phyloP scores from a whole-genome alignment of 2,329 filamentous ascomycete species.

The Podosphaera xanthii region DNA sequence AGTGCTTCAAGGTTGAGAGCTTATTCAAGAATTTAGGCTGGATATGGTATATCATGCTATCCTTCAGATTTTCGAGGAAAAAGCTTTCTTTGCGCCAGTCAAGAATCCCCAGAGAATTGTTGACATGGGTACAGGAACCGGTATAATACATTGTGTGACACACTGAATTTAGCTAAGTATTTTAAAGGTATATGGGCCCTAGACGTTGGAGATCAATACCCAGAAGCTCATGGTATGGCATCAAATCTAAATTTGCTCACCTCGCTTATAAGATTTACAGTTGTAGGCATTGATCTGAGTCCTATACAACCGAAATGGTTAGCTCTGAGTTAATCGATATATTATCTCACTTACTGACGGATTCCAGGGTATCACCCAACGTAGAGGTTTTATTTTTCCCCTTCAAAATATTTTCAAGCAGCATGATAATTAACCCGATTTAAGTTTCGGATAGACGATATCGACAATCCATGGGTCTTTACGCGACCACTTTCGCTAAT shows the following conservation, averaged over 20 bases:
- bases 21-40: conserved; percentile 2
- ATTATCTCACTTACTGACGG: background rate
- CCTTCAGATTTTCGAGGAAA: conserved; percentile 17
- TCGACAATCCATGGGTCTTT: conserved; percentile 26
- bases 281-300: conserved; percentile 13
- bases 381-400: conserved; percentile 11
- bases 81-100: conserved; percentile 20
- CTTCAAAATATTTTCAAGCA: background rate
- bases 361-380: conserved; percentile 8
- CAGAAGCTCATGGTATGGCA: conserved; percentile 5
- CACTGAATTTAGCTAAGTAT: background rate
- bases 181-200: conserved; percentile 12
- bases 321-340: background rate
- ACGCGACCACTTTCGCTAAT: conserved; percentile 6
- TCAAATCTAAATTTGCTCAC: conserved; percentile 3
- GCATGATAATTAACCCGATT: conserved; percentile 5
- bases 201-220: conserved; percentile 8
- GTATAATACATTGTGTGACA: conserved; percentile 2
- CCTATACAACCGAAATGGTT: conserved; percentile 11
- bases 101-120: conserved; percentile 18
- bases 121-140: conserved; percentile 20
- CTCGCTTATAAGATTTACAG: conserved; percentile 5
- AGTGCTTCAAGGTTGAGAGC: conserved; percentile 4
- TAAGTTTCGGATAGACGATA: conserved; percentile 22
- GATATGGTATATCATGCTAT: conserved; percentile 18